phyloP scores from a whole-genome alignment of 495 filamentous ascomycete species.

The Hypoxylon perforatum region DNA sequence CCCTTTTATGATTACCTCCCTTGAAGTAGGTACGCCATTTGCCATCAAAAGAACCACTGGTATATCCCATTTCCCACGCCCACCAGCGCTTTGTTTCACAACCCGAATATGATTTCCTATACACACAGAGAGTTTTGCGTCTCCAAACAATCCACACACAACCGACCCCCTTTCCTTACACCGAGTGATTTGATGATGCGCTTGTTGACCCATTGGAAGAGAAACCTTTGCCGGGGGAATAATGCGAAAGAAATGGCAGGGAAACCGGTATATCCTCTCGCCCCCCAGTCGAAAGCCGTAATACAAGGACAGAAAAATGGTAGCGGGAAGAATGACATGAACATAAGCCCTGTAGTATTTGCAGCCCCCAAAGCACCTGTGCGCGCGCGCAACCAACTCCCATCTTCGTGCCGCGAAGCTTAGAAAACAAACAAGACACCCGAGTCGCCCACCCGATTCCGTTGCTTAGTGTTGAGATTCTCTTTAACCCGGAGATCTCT shows the following conservation, averaged over 20 bases:
- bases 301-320: conserved; percentile 38
- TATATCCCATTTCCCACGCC: conserved; percentile 19
- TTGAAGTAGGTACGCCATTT: conserved; percentile 36
- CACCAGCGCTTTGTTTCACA: conserved; percentile 21
- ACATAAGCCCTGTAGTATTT: conserved; percentile 52
- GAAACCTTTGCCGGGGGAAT: conserved; percentile 40
- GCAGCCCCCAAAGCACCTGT: conserved; percentile 48
- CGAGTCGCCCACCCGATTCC: conserved; percentile 42
- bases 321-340: conserved; percentile 36
- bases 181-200: conserved; percentile 25
- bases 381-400: conserved; percentile 46
- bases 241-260: conserved; percentile 38
- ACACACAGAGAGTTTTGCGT: conserved; percentile 29
- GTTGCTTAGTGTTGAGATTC: conserved; percentile 47
- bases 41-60: conserved; percentile 20
- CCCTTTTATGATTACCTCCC: conserved; percentile 25
- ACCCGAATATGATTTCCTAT: conserved; percentile 42
- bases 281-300: conserved; percentile 31
- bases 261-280: conserved; percentile 35
- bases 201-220: conserved; percentile 32
- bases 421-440: conserved; percentile 44
- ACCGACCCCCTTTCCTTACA: conserved; percentile 22
- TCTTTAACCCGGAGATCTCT: conserved; percentile 47
- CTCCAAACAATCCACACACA: too few species aligned
- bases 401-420: conserved; percentile 49